Conservation (phyloP, 805 yeast genomes). For the Candida golubevii region DNA sequence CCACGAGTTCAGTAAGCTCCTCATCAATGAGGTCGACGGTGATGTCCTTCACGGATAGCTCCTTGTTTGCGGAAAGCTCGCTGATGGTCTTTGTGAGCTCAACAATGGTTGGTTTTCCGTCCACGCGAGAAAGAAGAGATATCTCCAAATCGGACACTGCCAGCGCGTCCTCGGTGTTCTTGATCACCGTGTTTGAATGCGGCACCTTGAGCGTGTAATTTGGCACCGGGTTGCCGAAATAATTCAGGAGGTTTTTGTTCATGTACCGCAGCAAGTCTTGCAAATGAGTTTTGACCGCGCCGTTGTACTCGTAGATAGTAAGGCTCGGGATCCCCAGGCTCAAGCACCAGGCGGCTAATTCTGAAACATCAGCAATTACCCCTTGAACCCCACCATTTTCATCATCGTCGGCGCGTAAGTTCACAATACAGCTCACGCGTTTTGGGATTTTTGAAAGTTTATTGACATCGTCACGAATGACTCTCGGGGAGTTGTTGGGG, state of each 20-base stretch:
- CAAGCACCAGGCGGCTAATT: conserved; percentile 80
- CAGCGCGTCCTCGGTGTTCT: conserved; percentile 25
- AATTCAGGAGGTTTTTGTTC: conserved; percentile 54
- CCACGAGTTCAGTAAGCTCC: conserved; percentile 69
- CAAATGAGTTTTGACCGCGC: conserved; percentile 40
- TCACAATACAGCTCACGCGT: conserved; percentile 70
- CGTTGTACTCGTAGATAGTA: conserved; percentile 76
- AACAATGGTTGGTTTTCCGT: conserved; percentile 87
- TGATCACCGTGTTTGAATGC: conserved; percentile 49
- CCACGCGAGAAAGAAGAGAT: conserved; percentile 63
- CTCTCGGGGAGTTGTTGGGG: conserved; percentile 70
- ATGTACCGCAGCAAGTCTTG: conserved; percentile 57
- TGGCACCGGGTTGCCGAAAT: conserved; percentile 75
- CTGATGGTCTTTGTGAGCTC: conserved; percentile 85
- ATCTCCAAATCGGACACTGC: conserved; percentile 49
- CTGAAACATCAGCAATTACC: conserved; percentile 69
- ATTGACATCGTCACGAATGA: conserved; percentile 78
- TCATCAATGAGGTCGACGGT: conserved; percentile 72
- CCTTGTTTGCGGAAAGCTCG: conserved; percentile 59
- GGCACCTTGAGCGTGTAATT: conserved; percentile 61
- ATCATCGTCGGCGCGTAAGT: conserved; percentile 67
- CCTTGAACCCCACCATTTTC: conserved; percentile 91
- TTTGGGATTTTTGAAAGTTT: conserved; percentile 73
- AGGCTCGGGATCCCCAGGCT: conserved; percentile 77
- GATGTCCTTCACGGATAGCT: conserved; percentile 61